Conservation (phyloP, 805 yeast genomes). For the Metschnikowia kofuensis region DNA sequence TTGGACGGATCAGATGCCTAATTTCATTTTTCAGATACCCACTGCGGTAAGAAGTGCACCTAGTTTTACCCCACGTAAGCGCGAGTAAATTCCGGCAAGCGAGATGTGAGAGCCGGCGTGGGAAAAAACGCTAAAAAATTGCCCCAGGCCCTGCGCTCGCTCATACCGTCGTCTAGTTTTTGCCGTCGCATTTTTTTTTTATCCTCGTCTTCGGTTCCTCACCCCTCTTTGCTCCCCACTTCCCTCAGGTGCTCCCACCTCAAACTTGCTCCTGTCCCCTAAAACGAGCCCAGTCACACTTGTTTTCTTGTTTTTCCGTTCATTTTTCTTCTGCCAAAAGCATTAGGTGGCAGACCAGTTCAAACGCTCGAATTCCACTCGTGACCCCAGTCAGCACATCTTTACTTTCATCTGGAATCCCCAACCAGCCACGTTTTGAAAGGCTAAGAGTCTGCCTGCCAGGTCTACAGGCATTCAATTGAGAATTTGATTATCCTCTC, state of each 20-base stretch:
- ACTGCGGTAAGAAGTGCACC: conserved; percentile 2
- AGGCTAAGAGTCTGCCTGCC: not conserved
- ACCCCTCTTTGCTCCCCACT: conserved; percentile 8
- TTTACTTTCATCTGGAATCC: not conserved
- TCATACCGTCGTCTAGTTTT: not conserved
- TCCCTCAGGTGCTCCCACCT: conserved; percentile 5
- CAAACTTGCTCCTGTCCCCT: conserved; percentile 5
- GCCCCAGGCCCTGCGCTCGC: conserved; percentile 8
- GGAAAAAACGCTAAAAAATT: not conserved
- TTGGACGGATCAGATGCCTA: not conserved
- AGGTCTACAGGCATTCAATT: not conserved
- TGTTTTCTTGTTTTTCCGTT: not conserved
- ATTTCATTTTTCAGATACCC: not conserved
- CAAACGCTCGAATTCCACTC: not conserved
- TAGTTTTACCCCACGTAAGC: conserved; percentile 1
- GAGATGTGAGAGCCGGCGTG: not conserved
- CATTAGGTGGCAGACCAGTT: not conserved
- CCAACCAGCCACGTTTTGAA: not conserved
- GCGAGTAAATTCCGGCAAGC: conserved; percentile 1
- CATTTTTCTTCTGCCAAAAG: not conserved
- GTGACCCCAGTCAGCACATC: conserved; percentile 4
- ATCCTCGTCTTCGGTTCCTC: not conserved
- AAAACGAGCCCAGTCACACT: not conserved
- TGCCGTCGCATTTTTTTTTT: conserved; percentile 5
- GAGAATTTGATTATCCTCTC: no score